Evolutionary conservation across 805 yeast genomes (phyloP), one percentile per base, ranked within the genome.

Genomic region (Candida ovalis): DNA sequence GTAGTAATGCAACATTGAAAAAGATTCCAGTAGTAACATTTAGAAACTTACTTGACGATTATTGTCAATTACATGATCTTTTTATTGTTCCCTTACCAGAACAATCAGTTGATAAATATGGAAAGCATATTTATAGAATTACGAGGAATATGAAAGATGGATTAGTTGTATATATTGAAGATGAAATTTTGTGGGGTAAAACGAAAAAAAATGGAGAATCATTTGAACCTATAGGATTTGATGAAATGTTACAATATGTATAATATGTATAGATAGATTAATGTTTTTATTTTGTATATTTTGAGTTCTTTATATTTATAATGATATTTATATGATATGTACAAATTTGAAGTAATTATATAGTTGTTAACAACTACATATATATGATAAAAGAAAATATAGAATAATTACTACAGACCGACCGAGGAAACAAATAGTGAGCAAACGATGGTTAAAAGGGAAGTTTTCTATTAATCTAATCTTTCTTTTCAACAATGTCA

Each of bases 11-110:
- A 6, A 30, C 6, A 12, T 8, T 15, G 35, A 30, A 30, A 35
- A 47, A 35, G n/a, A 39, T 22, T 5, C 40, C 40, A 25, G 46
- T 35, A 7, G 69, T 76, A 3, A 71, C 86, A 0, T 82, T 83
- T 59, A 81, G 74, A 52, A 88, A 86, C 45, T 82, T 88, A 18
- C 78, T 88, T 2, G 80, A 76, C 45, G 78, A 78, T 2, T 78
- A 70, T 57, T 88, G 96, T 56, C 59, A 71, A 23, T 64, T 68
- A 2, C 64, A 78, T 43, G 77, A 77, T 33, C 68, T 82, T 22
- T 57, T 74, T 8, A 66, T 81, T 22, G 49, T 65, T 1, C 71
- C 74, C 4, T 49, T 64, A 18, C 61, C 64, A 27, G 60, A 52
- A 64, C 56, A 69, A 4, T 25, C 50, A 7, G 42, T 54, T 15